Conservation (phyloP, 2,329 filamentous ascomycete species). For the Lomentospora prolificans region DNA sequence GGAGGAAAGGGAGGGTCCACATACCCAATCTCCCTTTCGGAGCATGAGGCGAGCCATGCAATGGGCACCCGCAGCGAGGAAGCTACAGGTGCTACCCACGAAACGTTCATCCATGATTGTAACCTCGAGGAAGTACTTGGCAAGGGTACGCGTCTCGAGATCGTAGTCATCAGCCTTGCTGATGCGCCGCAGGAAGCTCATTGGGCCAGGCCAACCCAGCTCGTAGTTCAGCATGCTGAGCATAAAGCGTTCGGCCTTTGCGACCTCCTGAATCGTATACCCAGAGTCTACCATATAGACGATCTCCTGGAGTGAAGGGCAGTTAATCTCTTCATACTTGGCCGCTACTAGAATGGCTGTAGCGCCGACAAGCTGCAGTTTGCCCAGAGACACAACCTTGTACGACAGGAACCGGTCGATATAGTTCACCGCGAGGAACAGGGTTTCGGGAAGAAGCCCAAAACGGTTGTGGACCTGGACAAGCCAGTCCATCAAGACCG, state of each 20-base stretch:
- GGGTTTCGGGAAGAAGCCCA: conserved; percentile 79
- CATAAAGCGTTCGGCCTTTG: conserved; percentile 98
- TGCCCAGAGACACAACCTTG: conserved; percentile 91
- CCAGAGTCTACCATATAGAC: conserved; percentile 96
- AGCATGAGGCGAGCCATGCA: conserved; percentile 84
- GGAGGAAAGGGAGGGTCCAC: conserved; percentile 21
- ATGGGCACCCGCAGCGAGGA: conserved; percentile 81
- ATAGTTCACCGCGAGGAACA: conserved; percentile 93
- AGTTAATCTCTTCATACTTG: conserved; percentile 99
- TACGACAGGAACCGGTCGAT: conserved; percentile 91
- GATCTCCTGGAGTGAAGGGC: conserved; percentile 88
- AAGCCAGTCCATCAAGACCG: conserved; percentile 95
- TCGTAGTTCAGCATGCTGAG: conserved; percentile 92
- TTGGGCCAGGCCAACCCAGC: conserved; percentile 94
- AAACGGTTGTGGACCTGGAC: conserved; percentile 94
- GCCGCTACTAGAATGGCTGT: conserved; percentile 93
- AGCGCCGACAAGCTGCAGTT: conserved; percentile 90
- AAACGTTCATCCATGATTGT: conserved; percentile 98
- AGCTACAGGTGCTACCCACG: conserved; percentile 83
- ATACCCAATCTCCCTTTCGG: conserved; percentile 87
- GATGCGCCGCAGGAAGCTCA: conserved; percentile 94
- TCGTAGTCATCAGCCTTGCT: conserved; percentile 99
- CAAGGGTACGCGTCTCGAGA: conserved; percentile 83
- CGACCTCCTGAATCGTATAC: conserved; percentile 81
- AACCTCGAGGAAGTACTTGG: conserved; percentile 96